These are phyloP conservation scores for Thelephora ganbajun DNA, from an alignment of 768 basidiomycete species.

Conservation along the genomic window DNA sequence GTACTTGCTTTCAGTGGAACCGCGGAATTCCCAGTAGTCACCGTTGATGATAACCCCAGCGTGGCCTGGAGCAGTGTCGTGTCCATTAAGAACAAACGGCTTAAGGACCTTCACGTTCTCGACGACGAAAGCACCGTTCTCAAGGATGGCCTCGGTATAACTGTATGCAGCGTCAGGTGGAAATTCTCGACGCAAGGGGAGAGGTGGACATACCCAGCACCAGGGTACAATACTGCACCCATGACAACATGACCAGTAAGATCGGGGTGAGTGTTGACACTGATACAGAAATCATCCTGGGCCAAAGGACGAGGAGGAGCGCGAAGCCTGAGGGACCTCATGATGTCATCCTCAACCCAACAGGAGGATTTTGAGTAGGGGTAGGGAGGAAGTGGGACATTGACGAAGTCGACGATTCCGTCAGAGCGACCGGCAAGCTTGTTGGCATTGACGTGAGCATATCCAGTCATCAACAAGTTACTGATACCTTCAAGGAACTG, in stretches of 20 bases:
- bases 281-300: slow-evolving; percentile 9
- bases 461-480: slow-evolving; percentile 16
- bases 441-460: slow-evolving; percentile 16
- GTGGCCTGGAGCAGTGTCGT: slow-evolving; percentile 10
- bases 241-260: too few relatives aligned
- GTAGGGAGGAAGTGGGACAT: slow-evolving; percentile 17
- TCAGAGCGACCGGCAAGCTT: too few relatives aligned
- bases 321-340: slow-evolving; percentile 14
- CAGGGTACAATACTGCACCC: too few relatives aligned
- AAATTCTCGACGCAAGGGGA: background rate
- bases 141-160: slow-evolving; percentile 17
- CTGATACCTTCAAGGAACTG: slow-evolving; percentile 19
- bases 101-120: too few relatives aligned
- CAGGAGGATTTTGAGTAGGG: too few relatives aligned
- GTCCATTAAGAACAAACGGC: slow-evolving; percentile 9
- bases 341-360: slow-evolving; percentile 15
- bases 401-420: slow-evolving; percentile 11
- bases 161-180: slow-evolving; percentile 1
- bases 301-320: slow-evolving; percentile 10
- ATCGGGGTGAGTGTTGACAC: slow-evolving; percentile 15
- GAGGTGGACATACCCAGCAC: slow-evolving; percentile 8
- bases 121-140: too few relatives aligned
- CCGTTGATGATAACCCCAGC: slow-evolving; percentile 15
- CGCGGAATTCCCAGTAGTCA: slow-evolving; percentile 18
- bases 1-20: slow-evolving; percentile 10